Evolutionary conservation across 257 asterid genomes (phyloP), one percentile per base, ranked within the genome.

Genomic region (Rhazya stricta): DNA sequence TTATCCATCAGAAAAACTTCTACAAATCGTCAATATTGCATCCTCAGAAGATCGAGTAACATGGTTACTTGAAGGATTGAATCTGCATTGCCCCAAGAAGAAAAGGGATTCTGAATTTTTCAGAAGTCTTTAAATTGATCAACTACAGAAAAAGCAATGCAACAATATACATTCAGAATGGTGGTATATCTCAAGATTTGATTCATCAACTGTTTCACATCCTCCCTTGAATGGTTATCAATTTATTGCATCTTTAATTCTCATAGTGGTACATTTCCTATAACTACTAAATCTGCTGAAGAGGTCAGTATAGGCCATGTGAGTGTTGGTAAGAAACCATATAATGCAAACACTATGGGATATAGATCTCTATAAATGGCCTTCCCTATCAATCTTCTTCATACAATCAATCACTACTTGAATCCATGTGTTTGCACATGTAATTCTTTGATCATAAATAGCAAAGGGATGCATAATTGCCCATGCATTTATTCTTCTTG

Each of bases 391-490:
- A 32, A 48, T 27, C 63, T 71, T 71, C 74, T 32, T 30, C 63
- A 30, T 36, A 46, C 27, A 32, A 50, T 71, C 43, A 46, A 32
- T 70, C 45, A 50, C 62, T 48, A 48, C 62, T 71, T 48, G 30
- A 45, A 12, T 30, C 74, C 74, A 71, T 48, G 74, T 71, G 74
- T 46, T 9, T 46, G 74, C 74, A 71, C 74, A 71, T 71, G 74
- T 32, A 71, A 71, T 50, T 19, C 42, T 71, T 50, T 51, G 29
- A 25, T 46, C 74, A 43, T 21, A 71, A 46, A 71, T 71, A 46
- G 74, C 18, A 71, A 71, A n/a, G 37, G 6, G 12, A 71, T 19
- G 21, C 29, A 71, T 71, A 25, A 65, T 71, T 43, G 74, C 41
- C 41, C 16, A 48, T 5, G 46, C 74, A 71, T 50, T 50, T 71